These are phyloP conservation scores for Annulohypoxylon stygium DNA, from an alignment of 495 filamentous ascomycete genomes.

Conservation along the genomic window DNA sequence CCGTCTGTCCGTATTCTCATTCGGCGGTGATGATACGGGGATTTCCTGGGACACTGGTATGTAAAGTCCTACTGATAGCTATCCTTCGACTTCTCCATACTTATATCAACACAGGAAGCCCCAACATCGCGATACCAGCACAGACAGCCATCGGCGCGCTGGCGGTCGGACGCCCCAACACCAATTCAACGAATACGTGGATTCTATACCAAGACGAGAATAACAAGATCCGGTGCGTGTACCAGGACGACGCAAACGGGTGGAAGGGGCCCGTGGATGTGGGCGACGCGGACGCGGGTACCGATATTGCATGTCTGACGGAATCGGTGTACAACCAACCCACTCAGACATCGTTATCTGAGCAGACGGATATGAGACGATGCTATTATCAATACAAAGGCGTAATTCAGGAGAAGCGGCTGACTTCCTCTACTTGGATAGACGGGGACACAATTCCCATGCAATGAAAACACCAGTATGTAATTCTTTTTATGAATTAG, in stretches of 20 bases:
- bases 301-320: constrained; percentile 43
- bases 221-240: constrained; percentile 35
- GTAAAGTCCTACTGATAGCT: neutral
- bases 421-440: constrained; percentile 28
- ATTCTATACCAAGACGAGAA: constrained; percentile 39
- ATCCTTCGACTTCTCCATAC: neutral
- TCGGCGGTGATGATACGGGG: constrained; percentile 36
- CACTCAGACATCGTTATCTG: neutral
- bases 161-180: constrained; percentile 18
- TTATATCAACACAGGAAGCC: constrained; percentile 19
- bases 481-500: constrained; percentile 9
- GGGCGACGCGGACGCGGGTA: constrained; percentile 37
- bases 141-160: constrained; percentile 34
- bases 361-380: constrained; percentile 34
- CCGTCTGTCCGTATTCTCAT: constrained; percentile 33
- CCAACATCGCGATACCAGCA: constrained; percentile 19
- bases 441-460: constrained; percentile 31
- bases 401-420: constrained; percentile 33
- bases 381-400: constrained; percentile 42
- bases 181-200: constrained; percentile 36
- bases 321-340: constrained; percentile 28
- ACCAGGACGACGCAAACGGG: constrained; percentile 29
- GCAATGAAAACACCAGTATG: constrained; percentile 7
- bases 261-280: constrained; percentile 40
- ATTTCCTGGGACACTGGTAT: constrained; percentile 34